Evolutionary conservation across 2,329 filamentous ascomycete species (phyloP).

Genomic region (Chaetothyriales sp.): DNA sequence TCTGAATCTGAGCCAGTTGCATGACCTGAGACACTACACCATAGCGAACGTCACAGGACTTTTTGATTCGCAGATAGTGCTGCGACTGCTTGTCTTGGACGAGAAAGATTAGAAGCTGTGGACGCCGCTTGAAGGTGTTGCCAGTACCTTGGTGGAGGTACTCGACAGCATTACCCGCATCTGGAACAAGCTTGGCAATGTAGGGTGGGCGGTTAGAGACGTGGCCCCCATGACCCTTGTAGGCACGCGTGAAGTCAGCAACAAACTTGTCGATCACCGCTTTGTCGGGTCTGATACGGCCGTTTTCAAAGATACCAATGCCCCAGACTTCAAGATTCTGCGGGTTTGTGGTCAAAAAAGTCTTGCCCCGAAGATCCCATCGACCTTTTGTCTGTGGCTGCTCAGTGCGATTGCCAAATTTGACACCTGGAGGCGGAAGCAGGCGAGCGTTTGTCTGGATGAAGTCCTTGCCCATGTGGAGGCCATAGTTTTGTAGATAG

Average conservation of each 20-base stretch:
- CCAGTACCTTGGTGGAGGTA: conserved; percentile 44
- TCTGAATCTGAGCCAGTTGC: conserved; percentile 54
- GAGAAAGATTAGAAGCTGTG: conserved; percentile 70
- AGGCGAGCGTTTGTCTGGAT: conserved; percentile 56
- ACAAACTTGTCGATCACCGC: conserved; percentile 40
- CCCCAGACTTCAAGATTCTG: conserved; percentile 59
- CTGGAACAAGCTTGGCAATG: conserved; percentile 28
- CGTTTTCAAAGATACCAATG: conserved; percentile 51
- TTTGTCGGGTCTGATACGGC: conserved; percentile 34
- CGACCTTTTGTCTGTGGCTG: conserved; percentile 57
- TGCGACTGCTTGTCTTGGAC: conserved; percentile 57
- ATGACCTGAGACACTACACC: conserved; percentile 75
- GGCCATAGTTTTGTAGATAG: conserved; percentile 58
- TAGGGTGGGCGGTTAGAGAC: conserved; percentile 36
- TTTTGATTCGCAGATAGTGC: conserved; percentile 76
- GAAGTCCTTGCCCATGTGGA: conserved; percentile 53
- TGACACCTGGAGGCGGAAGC: conserved; percentile 55
- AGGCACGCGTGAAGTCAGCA: conserved; percentile 48
- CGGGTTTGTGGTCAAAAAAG: conserved; percentile 55
- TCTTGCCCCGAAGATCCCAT: conserved; percentile 76
- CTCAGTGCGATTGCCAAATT: conserved; percentile 42
- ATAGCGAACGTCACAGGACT: conserved; percentile 70
- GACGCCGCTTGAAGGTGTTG: conserved; percentile 40
- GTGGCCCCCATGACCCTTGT: conserved; percentile 47
- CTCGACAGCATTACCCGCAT: conserved; percentile 42